Conservation (phyloP, 2,329 filamentous ascomycete species). For the Neopestalotiopsis sp. region DNA sequence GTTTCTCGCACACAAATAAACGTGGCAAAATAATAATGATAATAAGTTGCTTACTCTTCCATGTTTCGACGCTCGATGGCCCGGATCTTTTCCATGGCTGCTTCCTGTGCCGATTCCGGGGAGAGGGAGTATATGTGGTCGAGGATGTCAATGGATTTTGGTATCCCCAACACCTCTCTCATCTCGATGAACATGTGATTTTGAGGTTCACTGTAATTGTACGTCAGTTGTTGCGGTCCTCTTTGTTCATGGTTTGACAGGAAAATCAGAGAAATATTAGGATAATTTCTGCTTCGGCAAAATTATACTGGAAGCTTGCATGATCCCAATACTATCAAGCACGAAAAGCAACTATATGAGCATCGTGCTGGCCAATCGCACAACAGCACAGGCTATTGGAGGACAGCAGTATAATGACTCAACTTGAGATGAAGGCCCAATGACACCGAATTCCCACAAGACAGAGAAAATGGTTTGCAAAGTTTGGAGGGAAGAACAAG, state of each 20-base stretch:
- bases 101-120: conserved; percentile 57
- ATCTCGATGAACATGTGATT: conserved; percentile 96
- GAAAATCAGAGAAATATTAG: neutral
- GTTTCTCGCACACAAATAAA: no score
- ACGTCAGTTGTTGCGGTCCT: neutral
- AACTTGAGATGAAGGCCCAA: neutral
- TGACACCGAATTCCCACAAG: neutral
- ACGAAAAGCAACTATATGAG: neutral
- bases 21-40: no score
- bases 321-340: no score
- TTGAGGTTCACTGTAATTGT: conserved; percentile 73
- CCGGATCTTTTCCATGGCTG: conserved; percentile 76
- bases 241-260: neutral
- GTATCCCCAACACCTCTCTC: conserved; percentile 76
- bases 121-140: conserved; percentile 83
- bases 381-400: no score
- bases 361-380: no score
- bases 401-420: neutral
- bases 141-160: conserved; percentile 80
- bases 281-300: no score
- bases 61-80: conserved; percentile 83
- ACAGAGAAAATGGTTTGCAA: neutral
- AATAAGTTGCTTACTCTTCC: conserved; percentile 47
- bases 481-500: neutral
- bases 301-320: no score